A percentile compares a stretch with the other conserved stretches of the same genome.
These are phyloP conservation scores for Penicillium nordicum DNA, from an alignment of 2,329 filamentous ascomycete genomes.

Conservation along the genomic window DNA sequence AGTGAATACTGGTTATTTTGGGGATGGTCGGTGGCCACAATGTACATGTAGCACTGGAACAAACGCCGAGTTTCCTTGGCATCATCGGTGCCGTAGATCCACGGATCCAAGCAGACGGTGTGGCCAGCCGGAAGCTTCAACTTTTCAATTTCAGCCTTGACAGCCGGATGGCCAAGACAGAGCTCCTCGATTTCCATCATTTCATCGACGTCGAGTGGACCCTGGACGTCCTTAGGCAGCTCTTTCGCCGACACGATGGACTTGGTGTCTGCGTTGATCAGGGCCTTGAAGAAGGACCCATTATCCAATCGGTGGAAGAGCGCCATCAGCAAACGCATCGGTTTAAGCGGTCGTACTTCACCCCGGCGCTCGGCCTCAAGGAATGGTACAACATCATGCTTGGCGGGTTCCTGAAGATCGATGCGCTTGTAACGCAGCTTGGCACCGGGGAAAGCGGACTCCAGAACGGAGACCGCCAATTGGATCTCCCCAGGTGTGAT, in stretches of 20 bases:
- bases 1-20: conserved; percentile 39
- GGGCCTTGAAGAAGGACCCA: conserved; percentile 42
- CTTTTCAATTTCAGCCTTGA: conserved; percentile 59
- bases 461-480: conserved; percentile 38
- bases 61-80: conserved; percentile 38
- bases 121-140: conserved; percentile 57
- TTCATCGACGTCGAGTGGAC: conserved; percentile 58
- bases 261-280: conserved; percentile 42
- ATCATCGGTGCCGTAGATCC: conserved; percentile 62
- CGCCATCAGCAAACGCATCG: conserved; percentile 52
- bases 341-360: conserved; percentile 48
- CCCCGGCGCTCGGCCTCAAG: conserved; percentile 60
- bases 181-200: conserved; percentile 57
- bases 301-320: conserved; percentile 46
- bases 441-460: conserved; percentile 36
- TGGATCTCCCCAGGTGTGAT: conserved; percentile 41
- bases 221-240: conserved; percentile 51
- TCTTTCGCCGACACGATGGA: conserved; percentile 39
- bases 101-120: conserved; percentile 58
- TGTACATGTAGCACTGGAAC: conserved; percentile 43
- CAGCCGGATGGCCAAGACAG: conserved; percentile 54
- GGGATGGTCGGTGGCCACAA: conserved; percentile 34
- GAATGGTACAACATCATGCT: conserved; percentile 58
- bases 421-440: conserved; percentile 60
- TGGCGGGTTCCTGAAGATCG: conserved; percentile 63